A percentile compares a stretch with the other conserved stretches of the same genome.
These are phyloP conservation scores for Leccinum subrobustum DNA, from an alignment of 1,284 basidiomycete species.

Conservation along the genomic window DNA sequence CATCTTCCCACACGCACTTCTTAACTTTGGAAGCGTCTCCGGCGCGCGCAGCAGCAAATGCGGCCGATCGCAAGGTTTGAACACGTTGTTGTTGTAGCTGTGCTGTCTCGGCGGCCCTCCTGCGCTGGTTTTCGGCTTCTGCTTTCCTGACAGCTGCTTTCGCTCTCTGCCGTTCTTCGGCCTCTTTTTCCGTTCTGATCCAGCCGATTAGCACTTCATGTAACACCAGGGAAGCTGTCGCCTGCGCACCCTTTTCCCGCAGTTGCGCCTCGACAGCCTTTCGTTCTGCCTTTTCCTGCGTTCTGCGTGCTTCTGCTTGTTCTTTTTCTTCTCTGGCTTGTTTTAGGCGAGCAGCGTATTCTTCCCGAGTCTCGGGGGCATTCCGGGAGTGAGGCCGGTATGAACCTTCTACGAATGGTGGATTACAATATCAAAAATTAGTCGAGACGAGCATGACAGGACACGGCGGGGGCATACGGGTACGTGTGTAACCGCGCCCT, in stretches of 20 bases:
- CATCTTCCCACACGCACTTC: slow-evolving; percentile 64
- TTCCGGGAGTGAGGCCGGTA: slow-evolving; percentile 14
- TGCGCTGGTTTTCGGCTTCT: slow-evolving; percentile 48
- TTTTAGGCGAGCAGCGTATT: slow-evolving; percentile 52
- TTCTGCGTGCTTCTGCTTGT: slow-evolving; percentile 49
- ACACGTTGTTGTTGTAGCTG: slow-evolving; percentile 45
- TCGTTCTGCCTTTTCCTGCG: slow-evolving; percentile 47
- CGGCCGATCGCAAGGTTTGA: slow-evolving; percentile 55
- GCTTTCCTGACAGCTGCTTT: slow-evolving; percentile 57
- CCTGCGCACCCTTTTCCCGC: slow-evolving; percentile 30
- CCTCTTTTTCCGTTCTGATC: slow-evolving; percentile 44
- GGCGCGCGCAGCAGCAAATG: slow-evolving; percentile 61
- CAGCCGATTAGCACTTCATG: slow-evolving; percentile 16
- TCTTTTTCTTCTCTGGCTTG: slow-evolving; percentile 51
- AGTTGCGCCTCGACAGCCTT: slow-evolving; percentile 40
- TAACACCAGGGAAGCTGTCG: not conserved
- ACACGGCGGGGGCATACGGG: slow-evolving; percentile 22
- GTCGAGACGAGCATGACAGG: slow-evolving; percentile 4
- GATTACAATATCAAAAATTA: slow-evolving; percentile 9
- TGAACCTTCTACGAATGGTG: slow-evolving; percentile 19
- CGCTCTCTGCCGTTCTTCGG: slow-evolving; percentile 55
- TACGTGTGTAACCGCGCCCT: slow-evolving; percentile 18
- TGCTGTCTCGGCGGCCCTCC: slow-evolving; percentile 49
- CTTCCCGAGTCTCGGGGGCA: slow-evolving; percentile 44
- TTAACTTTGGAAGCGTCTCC: slow-evolving; percentile 54